Evolutionary conservation across 345 rosid genomes (phyloP).

Genomic region (Camelina hispida): DNA sequence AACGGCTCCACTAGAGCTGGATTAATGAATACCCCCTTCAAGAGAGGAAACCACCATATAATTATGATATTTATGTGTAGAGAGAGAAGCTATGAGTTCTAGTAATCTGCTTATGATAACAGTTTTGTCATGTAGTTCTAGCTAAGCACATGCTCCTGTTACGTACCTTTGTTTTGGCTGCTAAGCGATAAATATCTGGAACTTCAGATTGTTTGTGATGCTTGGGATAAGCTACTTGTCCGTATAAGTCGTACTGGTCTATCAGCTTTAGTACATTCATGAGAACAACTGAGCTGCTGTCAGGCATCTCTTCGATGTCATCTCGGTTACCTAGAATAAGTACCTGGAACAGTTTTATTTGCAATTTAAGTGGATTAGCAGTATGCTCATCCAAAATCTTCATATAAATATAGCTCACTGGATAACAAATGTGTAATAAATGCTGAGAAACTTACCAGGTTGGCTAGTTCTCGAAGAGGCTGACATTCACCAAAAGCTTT

Average conservation of each 20-base stretch:
- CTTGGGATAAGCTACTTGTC: conserved; percentile 94
- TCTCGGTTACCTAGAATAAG: conserved; percentile 95
- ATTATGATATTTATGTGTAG: conserved; percentile 34
- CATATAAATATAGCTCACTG: conserved; percentile 3
- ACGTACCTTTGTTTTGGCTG: conserved; percentile 90
- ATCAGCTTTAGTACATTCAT: conserved; percentile 83
- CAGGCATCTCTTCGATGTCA: conserved; percentile 92
- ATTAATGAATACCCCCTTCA: conserved; percentile 94
- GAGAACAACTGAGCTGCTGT: conserved; percentile 79
- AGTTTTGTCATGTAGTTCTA: not conserved
- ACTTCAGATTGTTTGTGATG: conserved; percentile 95
- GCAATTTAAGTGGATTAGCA: conserved; percentile 3
- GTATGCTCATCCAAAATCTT: conserved; percentile 18
- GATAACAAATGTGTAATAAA: conserved; percentile 15
- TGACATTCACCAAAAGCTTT: conserved; percentile 94
- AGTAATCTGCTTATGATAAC: conserved; percentile 5
- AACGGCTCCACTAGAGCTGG: conserved; percentile 98
- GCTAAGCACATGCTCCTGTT: conserved; percentile 29
- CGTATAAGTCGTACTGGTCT: conserved; percentile 95
- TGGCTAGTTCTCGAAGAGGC: conserved; percentile 83
- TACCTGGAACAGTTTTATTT: conserved; percentile 70
- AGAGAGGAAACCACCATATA: conserved; percentile 31
- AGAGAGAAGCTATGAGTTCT: conserved; percentile 5
- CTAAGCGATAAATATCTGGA: conserved; percentile 92
- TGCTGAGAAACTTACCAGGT: conserved; percentile 57